A percentile compares a stretch with the other conserved stretches of the same genome.
These are phyloP conservation scores for Macrophomina tecta DNA, from an alignment of 2,329 filamentous ascomycete genomes.

Conservation along the genomic window DNA sequence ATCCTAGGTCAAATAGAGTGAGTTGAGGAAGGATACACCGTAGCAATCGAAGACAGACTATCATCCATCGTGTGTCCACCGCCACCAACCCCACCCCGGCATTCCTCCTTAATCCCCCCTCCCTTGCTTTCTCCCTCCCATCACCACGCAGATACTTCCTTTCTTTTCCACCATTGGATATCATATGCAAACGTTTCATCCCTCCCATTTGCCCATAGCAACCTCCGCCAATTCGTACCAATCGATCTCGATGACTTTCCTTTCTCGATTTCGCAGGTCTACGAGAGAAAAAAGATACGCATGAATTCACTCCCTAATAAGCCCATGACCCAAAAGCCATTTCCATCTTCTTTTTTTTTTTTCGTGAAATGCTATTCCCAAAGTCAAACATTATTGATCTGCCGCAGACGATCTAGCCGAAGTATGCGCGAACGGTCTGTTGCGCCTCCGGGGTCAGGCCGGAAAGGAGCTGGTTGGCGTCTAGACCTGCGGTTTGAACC, in stretches of 20 bases:
- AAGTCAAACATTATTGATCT: background rate
- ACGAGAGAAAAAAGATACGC: background rate
- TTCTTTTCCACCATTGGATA: slow-evolving; percentile 15
- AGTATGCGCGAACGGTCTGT: slow-evolving; percentile 77
- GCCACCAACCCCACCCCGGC: no score
- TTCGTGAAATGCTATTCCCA: background rate
- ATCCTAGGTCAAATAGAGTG: background rate
- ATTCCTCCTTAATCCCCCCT: background rate
- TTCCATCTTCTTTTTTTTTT: background rate
- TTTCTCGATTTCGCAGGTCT: background rate
- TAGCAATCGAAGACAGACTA: background rate
- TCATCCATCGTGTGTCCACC: slow-evolving; percentile 1
- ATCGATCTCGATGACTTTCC: background rate
- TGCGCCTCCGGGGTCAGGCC: slow-evolving; percentile 82
- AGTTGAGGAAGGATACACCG: background rate
- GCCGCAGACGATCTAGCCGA: slow-evolving; percentile 60
- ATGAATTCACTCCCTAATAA: background rate
- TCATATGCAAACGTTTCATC: slow-evolving; percentile 20
- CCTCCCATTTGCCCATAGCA: background rate
- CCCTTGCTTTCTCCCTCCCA: background rate
- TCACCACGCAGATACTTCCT: background rate
- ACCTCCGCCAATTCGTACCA: background rate
- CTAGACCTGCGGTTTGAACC: slow-evolving; percentile 73
- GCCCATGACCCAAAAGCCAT: background rate
- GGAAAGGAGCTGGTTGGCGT: slow-evolving; percentile 76